Evolutionary conservation across 192 early-diverging fungal species (phyloP).

Genomic region (Coemansia sp.): DNA sequence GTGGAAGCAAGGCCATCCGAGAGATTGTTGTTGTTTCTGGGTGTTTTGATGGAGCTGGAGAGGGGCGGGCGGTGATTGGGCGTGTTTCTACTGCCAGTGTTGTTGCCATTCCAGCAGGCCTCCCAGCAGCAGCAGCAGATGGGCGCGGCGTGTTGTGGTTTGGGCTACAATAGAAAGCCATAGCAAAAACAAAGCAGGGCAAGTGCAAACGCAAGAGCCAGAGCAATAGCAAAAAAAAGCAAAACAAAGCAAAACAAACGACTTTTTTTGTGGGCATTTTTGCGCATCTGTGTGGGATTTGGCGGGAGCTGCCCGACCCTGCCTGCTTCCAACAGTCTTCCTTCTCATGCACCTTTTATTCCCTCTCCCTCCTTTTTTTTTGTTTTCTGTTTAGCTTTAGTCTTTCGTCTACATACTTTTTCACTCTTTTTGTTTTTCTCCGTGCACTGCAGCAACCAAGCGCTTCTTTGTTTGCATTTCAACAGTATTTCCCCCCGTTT

Average conservation of each 20-base stretch:
- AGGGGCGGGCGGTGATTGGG: conserved; percentile 3
- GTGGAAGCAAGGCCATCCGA: too few species aligned
- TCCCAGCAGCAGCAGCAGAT: too few species aligned
- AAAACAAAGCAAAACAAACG: neutral
- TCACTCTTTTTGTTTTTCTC: conserved; percentile 5
- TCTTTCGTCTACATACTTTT: neutral
- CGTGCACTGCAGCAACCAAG: neutral
- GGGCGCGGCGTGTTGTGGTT: neutral
- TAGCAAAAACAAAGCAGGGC: too few species aligned
- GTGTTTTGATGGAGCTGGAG: too few species aligned
- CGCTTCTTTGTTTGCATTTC: conserved; percentile 2
- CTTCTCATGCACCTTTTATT: neutral
- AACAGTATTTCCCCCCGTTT: neutral
- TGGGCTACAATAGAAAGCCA: too few species aligned
- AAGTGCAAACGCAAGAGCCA: too few species aligned
- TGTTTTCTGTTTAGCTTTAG: neutral
- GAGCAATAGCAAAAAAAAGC: too few species aligned
- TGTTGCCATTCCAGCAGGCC: too few species aligned
- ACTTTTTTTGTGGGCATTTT: too few species aligned
- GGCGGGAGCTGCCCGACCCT: too few species aligned
- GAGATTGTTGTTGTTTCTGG: conserved; percentile 13
- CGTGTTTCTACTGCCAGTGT: conserved; percentile 17
- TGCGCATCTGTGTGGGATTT: too few species aligned
- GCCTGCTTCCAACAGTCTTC: too few species aligned
- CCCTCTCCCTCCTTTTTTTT: neutral